Percentiles rank a stretch among this genome's conserved stretches.
Conservation (phyloP, 2,329 filamentous ascomycete species). For the Incumbomyces delicatus region DNA sequence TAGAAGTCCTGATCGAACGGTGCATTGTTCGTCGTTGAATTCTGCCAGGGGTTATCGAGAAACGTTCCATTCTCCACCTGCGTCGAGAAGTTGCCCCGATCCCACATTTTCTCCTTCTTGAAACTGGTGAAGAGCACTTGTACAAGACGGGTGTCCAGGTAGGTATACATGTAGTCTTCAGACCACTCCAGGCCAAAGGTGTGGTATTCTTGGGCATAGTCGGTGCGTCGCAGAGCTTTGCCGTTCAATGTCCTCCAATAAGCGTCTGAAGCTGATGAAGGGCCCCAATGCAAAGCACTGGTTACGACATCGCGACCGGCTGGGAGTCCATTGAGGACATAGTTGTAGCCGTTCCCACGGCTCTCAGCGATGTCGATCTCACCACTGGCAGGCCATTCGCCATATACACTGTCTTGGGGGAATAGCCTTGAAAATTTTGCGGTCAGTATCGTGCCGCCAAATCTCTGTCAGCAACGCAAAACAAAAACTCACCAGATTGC, state of each 20-base stretch:
- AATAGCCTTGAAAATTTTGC: slow-evolving; percentile 26
- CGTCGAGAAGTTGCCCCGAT: slow-evolving; percentile 33
- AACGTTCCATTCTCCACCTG: slow-evolving; percentile 34
- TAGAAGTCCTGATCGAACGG: slow-evolving; percentile 46
- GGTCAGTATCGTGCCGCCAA: slow-evolving; percentile 37
- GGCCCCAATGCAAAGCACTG: slow-evolving; percentile 42
- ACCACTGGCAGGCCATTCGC: slow-evolving; percentile 42
- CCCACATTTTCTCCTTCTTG: slow-evolving; percentile 27
- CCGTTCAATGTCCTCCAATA: slow-evolving; percentile 24
- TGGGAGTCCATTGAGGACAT: slow-evolving; percentile 19
- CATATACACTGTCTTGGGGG: slow-evolving; percentile 28
- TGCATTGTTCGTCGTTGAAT: slow-evolving; percentile 33
- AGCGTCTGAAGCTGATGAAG: slow-evolving; percentile 19
- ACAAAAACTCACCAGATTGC: slow-evolving; percentile 28
- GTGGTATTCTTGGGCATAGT: slow-evolving; percentile 31
- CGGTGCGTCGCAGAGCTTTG: slow-evolving; percentile 23
- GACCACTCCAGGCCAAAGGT: slow-evolving; percentile 47
- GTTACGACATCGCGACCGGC: slow-evolving; percentile 36
- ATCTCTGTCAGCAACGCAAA: too few species aligned
- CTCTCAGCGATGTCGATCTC: slow-evolving; percentile 47
- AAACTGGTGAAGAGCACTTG: slow-evolving; percentile 22
- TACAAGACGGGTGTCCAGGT: slow-evolving; percentile 32
- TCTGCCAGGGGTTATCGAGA: slow-evolving; percentile 37
- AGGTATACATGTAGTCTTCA: slow-evolving; percentile 45
- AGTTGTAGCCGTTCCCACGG: slow-evolving; percentile 37